Evolutionary conservation across 83 land plant species (phyloP).

Genomic region (Picea mariana): DNA sequence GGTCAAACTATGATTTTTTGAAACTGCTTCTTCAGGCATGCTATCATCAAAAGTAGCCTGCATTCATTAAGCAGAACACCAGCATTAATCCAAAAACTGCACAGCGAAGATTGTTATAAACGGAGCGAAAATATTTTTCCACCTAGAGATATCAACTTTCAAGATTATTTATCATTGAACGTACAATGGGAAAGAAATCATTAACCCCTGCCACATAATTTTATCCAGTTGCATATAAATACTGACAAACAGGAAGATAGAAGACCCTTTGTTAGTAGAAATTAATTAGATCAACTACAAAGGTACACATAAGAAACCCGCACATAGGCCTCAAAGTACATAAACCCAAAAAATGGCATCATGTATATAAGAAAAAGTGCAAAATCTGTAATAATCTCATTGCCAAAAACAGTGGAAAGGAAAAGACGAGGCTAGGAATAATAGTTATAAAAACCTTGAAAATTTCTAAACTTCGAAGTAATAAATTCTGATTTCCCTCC

Average conservation of each 20-base stretch:
- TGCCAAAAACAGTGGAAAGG: no score
- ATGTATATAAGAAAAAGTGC: no score
- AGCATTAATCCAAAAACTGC: slow-evolving; percentile 2
- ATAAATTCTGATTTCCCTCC: no score
- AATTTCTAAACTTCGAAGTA: no score
- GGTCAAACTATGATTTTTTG: slow-evolving; percentile 93
- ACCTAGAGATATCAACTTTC: neutral
- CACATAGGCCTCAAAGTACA: no score
- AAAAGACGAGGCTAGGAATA: no score
- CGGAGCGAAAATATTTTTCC: neutral
- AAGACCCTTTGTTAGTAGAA: neutral
- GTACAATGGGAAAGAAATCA: neutral
- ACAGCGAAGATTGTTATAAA: neutral
- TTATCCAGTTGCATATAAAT: neutral
- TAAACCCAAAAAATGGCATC: no score
- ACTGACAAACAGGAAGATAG: neutral
- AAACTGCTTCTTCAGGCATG: slow-evolving; percentile 86
- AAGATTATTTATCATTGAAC: neutral
- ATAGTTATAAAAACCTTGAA: no score
- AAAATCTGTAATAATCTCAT: no score
- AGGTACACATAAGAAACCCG: neutral
- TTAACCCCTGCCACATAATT: neutral
- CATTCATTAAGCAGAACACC: neutral
- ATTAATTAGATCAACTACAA: neutral
- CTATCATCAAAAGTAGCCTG: slow-evolving; percentile 99